Evolutionary conservation across 257 asterid species (phyloP), one percentile per base, ranked within the genome.

Genomic region (Solanum sejunctum): DNA sequence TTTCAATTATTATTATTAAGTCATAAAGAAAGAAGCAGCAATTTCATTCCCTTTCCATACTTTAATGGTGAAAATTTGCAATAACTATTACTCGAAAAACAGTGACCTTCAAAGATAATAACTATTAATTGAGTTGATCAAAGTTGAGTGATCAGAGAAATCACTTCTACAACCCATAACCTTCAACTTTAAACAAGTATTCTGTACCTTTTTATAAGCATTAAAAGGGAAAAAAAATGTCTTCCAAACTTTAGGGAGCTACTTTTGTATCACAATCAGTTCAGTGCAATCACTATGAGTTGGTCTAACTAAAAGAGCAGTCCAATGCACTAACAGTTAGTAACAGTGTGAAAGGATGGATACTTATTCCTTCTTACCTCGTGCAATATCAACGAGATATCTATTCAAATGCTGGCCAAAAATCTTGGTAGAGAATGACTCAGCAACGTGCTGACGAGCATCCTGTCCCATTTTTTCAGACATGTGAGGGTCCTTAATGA

Each of bases 341-440:
- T 7, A 49, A 54, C 41, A 7, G 61, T 49, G 23, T 16, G 12
- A 47, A 13, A 75, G 82, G 28, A 78, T 51, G 82, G 49, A 52
- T 51, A 54, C 49, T 78, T 3, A 78, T 26, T 96, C 97, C 45
- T 61, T 81, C 93, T 96, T 96, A 64, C 88, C 87, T 85, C 90
- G 85, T 77, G 89, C 93, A 21, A 88, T 69, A 89, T 93, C 97
- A 20, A 92, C 83, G 81, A 96, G 80, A 83, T 90, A 93, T 13
- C 88, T 86, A 88, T 96, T 91, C 85, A 96, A 88, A 87, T 70
- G 95, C 84, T 89, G 90, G 78, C 98, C 95, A 88, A 96, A 96
- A 32, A 89, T 95, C 91, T 90, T 87, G 52, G 98, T 93, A 0
- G 99, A 96, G 87, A 96, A 96, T 2, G 93, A 88, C 82, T 90